Base-by-base conservation (phyloP, 345 rosid genomes). In the Euphorbia peplus region DNA sequence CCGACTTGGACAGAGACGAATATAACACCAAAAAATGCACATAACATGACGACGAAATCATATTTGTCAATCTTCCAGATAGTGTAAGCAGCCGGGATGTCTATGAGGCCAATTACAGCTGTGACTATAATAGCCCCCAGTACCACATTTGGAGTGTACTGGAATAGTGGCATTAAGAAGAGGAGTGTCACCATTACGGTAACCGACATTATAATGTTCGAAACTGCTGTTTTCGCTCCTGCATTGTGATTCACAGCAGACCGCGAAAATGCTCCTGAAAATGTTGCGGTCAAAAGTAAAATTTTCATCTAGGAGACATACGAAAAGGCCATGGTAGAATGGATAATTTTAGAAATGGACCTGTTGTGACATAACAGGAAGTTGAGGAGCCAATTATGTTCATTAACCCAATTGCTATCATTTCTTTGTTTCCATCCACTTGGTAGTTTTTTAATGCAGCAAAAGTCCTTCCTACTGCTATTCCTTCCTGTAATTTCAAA, bases 401-500 rank as follows among this genome's bases (percentile, higher is more conserved):
- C 99, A 95, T 95, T 32, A 89, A 32, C 46, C 99, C 99, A 63
- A 91, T 89, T 4, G 99, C 99, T 64, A 95, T 87, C 97, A 95
- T 95, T 77, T 95, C 99, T 83, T 95, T 95, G 90, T 95, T 91
- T 15, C 99, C 99, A 71, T 95, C 99, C 15, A 89, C 89, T 76
- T 88, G 84, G 78, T 91, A 95, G 80, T 89, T 83, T 74, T 88
- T 91, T 39, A 95, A 72, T 52, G 93, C 86, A 37, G 97, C 99
- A 70, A 95, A 91, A 58, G 99, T 95, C 77, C 97, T 88, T 77
- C 97, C 99, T 10, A 91, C 96, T 35, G 99, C 99, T 70, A 95
- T 88, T 12, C 99, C 99, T 83, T 95, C 99, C 99, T 95, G 91
- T 44, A 44, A 44, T 64, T 76, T n/a, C 9, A 69, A 69, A 35